phyloP scores from a whole-genome alignment of 805 yeast genomes.

The Lipomyces lipofer region DNA sequence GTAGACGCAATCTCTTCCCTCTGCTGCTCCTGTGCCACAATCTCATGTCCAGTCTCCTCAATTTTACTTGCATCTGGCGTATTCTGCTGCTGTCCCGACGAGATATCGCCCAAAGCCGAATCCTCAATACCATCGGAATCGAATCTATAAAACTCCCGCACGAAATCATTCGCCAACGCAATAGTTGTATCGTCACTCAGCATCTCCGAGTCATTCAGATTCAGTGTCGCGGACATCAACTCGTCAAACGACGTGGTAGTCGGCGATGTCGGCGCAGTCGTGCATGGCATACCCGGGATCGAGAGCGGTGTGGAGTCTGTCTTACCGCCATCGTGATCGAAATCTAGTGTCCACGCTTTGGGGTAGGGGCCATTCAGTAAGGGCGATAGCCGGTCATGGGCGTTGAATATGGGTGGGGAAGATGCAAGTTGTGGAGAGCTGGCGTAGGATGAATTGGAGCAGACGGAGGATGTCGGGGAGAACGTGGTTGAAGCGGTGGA shows the following conservation, averaged over 20 bases:
- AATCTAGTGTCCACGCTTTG: conserved; percentile 20
- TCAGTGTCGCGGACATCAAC: conserved; percentile 16
- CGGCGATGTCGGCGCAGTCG: conserved; percentile 9
- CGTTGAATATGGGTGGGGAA: conserved; percentile 24
- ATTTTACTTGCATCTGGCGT: neutral
- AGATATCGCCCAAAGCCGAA: neutral
- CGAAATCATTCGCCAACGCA: conserved; percentile 21
- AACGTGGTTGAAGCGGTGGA: conserved; percentile 1
- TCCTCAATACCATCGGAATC: conserved; percentile 10
- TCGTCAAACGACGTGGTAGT: conserved; percentile 19
- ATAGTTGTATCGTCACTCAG: conserved; percentile 9
- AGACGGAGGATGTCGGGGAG: conserved; percentile 19
- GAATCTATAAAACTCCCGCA: conserved; percentile 25
- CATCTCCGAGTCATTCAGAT: conserved; percentile 7
- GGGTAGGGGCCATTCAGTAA: conserved; percentile 6
- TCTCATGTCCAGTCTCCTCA: neutral
- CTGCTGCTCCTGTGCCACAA: neutral
- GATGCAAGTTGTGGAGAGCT: conserved; percentile 27
- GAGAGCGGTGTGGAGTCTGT: neutral
- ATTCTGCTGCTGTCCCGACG: no score
- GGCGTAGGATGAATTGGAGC: conserved; percentile 21
- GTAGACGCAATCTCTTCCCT: neutral
- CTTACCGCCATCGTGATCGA: neutral
- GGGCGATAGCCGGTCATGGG: conserved; percentile 2
- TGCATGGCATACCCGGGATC: neutral